These are phyloP conservation scores for Pycnococcus provasolii DNA, from an alignment of 139 green algal species.

Conservation along the genomic window DNA sequence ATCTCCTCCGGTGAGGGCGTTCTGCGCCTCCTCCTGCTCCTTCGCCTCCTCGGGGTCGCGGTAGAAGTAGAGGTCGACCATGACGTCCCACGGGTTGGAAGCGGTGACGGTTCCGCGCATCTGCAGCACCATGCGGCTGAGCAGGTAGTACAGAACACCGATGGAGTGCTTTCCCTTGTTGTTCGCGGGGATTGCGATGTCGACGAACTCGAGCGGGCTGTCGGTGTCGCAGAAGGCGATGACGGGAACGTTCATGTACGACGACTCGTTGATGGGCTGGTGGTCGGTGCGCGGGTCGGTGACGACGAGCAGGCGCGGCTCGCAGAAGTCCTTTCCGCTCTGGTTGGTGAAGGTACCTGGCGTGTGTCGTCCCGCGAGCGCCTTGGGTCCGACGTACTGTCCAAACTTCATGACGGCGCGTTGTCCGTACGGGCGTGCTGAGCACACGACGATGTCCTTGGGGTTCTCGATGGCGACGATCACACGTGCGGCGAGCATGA, in stretches of 20 bases:
- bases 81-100: slow-evolving; percentile 71
- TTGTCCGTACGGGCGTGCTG: slow-evolving; percentile 56
- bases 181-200: slow-evolving; percentile 98
- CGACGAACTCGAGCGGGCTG: slow-evolving; percentile 78
- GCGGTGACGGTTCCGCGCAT: slow-evolving; percentile 79
- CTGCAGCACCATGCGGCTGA: slow-evolving; percentile 94
- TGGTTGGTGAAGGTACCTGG: slow-evolving; percentile 99
- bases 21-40: slow-evolving; percentile 48
- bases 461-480: slow-evolving; percentile 99
- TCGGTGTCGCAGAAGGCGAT: slow-evolving; percentile 99
- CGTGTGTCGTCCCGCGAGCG: slow-evolving; percentile 93
- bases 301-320: slow-evolving; percentile 92
- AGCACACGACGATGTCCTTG: slow-evolving; percentile 45
- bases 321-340: slow-evolving; percentile 92
- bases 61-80: slow-evolving; percentile 99
- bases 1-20: background rate
- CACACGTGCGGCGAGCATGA: slow-evolving; percentile 90
- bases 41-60: slow-evolving; percentile 74
- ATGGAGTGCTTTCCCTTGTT: slow-evolving; percentile 99
- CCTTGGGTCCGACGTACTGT: slow-evolving; percentile 88
- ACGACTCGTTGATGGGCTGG: slow-evolving; percentile 92
- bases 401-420: slow-evolving; percentile 97
- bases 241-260: slow-evolving; percentile 97
- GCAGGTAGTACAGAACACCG: slow-evolving; percentile 91
- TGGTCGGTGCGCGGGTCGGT: slow-evolving; percentile 77